phyloP scores from a whole-genome alignment of 768 basidiomycete genomes.

The Boletus eberwhitei region DNA sequence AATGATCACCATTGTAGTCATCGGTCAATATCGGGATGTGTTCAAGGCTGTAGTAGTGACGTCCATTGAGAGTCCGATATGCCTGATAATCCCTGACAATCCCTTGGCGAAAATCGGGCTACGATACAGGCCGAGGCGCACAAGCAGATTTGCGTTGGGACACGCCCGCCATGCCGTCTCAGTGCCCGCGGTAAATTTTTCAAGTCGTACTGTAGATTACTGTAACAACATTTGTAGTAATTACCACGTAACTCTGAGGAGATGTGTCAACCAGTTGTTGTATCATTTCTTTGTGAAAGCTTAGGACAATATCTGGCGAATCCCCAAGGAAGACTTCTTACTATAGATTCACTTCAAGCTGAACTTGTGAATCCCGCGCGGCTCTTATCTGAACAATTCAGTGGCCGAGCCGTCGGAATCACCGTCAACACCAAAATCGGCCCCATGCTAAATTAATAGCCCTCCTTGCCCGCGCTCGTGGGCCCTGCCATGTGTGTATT shows the following conservation, averaged over 20 bases:
- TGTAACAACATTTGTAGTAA: no score
- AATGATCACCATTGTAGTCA: conserved; percentile 36
- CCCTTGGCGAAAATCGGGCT: no score
- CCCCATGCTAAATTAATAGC: neutral
- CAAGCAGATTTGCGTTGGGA: no score
- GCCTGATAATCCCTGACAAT: conserved; percentile 29
- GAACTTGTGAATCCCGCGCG: neutral
- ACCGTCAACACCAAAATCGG: neutral
- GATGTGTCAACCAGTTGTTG: no score
- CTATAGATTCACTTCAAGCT: neutral
- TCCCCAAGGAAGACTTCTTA: neutral
- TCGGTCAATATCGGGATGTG: conserved; percentile 45
- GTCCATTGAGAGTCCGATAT: conserved; percentile 57
- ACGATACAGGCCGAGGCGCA: no score
- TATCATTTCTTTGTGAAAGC: neutral
- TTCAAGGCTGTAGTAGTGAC: conserved; percentile 61
- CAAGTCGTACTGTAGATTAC: no score
- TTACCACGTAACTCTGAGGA: no score
- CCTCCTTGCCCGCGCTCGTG: neutral
- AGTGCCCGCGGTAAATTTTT: no score
- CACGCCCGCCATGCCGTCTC: no score
- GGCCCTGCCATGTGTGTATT: neutral
- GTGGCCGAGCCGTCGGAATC: neutral
- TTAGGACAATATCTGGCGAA: neutral
- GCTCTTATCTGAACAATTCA: neutral